Conservation (phyloP, 1,284 basidiomycete species). For the Melampsora americana region DNA sequence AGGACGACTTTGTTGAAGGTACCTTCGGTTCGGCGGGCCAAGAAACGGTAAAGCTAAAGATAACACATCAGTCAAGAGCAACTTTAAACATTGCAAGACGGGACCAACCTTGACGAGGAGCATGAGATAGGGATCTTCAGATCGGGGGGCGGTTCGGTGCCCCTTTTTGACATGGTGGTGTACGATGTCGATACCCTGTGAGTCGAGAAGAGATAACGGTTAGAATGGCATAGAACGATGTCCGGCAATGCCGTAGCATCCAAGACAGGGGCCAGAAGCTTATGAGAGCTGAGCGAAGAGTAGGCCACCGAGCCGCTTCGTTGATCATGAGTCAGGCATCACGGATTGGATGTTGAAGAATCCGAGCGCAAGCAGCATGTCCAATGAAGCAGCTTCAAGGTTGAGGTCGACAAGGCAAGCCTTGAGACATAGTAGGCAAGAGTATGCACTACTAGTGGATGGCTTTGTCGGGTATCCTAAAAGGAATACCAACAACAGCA, state of each 20-base stretch:
- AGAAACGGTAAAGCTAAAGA: constrained; percentile 90
- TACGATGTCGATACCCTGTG: constrained; percentile 93
- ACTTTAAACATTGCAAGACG: background rate
- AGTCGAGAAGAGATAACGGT: no score
- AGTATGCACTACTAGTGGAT: background rate
- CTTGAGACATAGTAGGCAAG: background rate
- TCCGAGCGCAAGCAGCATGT: background rate
- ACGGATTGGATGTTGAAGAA: background rate
- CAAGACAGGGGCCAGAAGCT: no score
- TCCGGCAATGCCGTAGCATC: no score
- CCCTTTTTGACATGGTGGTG: constrained; percentile 99
- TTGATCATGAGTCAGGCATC: constrained; percentile 1
- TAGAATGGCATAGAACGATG: no score
- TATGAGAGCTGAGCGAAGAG: no score
- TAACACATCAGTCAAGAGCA: background rate
- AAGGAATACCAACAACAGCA: constrained; percentile 12
- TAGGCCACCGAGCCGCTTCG: background rate
- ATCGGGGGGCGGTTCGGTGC: constrained; percentile 88
- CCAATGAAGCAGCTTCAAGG: background rate
- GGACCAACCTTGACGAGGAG: constrained; percentile 86
- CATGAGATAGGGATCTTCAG: constrained; percentile 98
- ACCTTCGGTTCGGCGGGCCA: constrained; percentile 93
- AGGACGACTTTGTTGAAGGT: constrained; percentile 98
- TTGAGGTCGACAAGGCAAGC: background rate
- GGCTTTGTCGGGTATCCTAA: constrained; percentile 9